Evolutionary conservation across 805 yeast species (phyloP), one percentile per base, ranked within the genome.

Genomic region (Saturnispora gosingensis): DNA sequence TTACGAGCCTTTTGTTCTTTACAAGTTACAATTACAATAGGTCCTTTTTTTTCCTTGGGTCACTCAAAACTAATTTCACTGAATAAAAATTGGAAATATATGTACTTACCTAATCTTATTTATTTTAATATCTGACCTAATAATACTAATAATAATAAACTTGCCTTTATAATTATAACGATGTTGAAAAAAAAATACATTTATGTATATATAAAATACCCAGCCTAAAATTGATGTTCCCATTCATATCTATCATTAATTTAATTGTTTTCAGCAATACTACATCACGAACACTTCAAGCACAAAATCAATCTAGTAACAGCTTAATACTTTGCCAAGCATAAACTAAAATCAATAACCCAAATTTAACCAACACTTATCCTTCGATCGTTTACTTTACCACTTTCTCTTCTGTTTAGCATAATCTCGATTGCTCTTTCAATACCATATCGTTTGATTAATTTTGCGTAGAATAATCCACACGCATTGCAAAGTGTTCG

Each of bases 1-100:
- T 53, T 91, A 91, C 67, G 96, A 91, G 70, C 98, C 98, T 49
- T 93, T 93, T 71, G 99, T 91, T 49, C 69, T 93, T 59, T 91
- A 88, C 28, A 28, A 25, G 10, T 43, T 49, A 25, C 43, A 38
- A 18, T 38, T 38, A 38, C 42, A 38, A 20, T 38, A 38, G 16
- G 34, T 10, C 10, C 34, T 30, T 30, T 11, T 13, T 30, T 30
- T 30, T 11, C 13, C 13, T 4, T 4, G 9, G 2, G 11, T 13
- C 34, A 30, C 34, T 43, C 16, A 18, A 43, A 43, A 43, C 20
- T 43, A 24, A 24, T 20, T 18, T 10, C 8, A 45, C n/a, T 10
- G 13, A 44, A 43, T 43, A 30, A 15, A 43, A 25, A 43, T 15
- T 10, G 16, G 20, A 24, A 5, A 11, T 39, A 20, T 39, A 22